These are phyloP conservation scores for Botryotinia globosa DNA, from an alignment of 2,329 filamentous ascomycete species.

Conservation along the genomic window DNA sequence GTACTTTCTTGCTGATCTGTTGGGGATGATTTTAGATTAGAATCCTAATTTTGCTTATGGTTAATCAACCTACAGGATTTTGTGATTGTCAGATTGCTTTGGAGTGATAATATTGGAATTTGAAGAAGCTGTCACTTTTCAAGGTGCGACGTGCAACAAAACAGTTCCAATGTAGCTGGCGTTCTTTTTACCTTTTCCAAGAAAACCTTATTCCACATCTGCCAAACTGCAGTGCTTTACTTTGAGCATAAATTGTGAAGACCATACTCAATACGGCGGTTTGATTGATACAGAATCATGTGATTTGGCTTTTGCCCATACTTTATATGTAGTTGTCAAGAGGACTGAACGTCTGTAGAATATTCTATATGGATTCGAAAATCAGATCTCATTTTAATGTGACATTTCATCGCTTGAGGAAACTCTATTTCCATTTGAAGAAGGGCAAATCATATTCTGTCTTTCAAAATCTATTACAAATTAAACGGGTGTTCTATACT, in stretches of 20 bases:
- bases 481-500: too few relatives aligned
- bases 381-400: not conserved
- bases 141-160: not conserved
- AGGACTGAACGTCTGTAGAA: too few relatives aligned
- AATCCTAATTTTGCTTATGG: not conserved
- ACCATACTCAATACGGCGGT: not conserved
- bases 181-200: not conserved
- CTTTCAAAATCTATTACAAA: not conserved
- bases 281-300: not conserved
- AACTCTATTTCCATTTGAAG: not conserved
- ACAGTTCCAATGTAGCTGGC: not conserved
- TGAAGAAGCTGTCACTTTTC: not conserved
- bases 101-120: accelerated
- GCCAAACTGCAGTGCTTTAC: not conserved
- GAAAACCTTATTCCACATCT: not conserved
- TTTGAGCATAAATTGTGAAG: not conserved
- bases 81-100: not conserved
- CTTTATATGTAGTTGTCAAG: not conserved
- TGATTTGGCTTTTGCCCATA: not conserved
- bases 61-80: not conserved
- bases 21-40: too few relatives aligned
- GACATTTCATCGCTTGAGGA: not conserved
- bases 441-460: not conserved
- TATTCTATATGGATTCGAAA: not conserved
- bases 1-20: not conserved